phyloP scores from a whole-genome alignment of 2,329 filamentous ascomycete genomes.

The Cercospora sp. region DNA sequence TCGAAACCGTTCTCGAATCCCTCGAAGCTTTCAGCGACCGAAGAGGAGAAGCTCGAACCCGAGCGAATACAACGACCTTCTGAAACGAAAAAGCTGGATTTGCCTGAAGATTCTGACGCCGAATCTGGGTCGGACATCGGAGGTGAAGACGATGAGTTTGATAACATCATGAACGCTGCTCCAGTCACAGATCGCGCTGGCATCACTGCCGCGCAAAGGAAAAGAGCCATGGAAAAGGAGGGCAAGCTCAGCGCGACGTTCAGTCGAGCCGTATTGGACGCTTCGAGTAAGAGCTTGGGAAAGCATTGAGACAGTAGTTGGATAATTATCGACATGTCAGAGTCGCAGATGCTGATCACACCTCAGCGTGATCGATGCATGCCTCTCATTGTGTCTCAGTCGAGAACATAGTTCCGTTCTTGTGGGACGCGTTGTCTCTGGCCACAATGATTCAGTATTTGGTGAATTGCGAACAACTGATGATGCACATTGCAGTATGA shows the following conservation, averaged over 20 bases:
- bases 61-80: constrained; percentile 62
- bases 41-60: constrained; percentile 56
- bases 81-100: constrained; percentile 42
- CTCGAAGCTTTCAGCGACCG: constrained; percentile 35
- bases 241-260: constrained; percentile 49
- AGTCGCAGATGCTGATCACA: neutral
- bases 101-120: constrained; percentile 59
- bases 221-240: constrained; percentile 51
- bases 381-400: neutral
- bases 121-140: constrained; percentile 70
- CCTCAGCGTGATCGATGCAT: neutral
- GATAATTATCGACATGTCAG: neutral
- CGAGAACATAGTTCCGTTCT: no score
- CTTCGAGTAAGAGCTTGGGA: constrained; percentile 44
- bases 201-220: constrained; percentile 61
- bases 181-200: constrained; percentile 85
- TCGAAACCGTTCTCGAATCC: constrained; percentile 80
- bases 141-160: constrained; percentile 76
- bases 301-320: neutral
- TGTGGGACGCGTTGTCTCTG: neutral
- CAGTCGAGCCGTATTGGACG: constrained; percentile 50
- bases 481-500: neutral
- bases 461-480: neutral
- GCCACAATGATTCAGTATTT: neutral
- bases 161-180: constrained; percentile 88